Evolutionary conservation across 192 early-diverging fungal species (phyloP), one percentile per base, ranked within the genome.

Genomic region (Polychytrium aggregatum): DNA sequence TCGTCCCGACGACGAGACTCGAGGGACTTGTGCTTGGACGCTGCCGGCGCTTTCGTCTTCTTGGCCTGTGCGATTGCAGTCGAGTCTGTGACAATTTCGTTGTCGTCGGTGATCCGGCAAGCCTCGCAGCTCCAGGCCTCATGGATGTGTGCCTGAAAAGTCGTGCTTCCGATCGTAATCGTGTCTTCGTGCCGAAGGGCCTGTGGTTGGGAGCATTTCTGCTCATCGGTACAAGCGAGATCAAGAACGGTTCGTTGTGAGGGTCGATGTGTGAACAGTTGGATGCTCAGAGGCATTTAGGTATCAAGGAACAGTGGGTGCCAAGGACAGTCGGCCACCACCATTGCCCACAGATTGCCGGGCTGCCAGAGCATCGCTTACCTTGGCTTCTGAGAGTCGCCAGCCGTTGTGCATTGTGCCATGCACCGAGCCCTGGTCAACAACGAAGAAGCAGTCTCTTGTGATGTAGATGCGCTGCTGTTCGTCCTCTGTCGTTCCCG

Each of bases 351-450:
- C n/a, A n/a, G n/a, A n/a, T n/a, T n/a, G n/a, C n/a, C n/a, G n/a
- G n/a, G n/a, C n/a, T n/a, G n/a, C n/a, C n/a, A n/a, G n/a, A n/a
- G n/a, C n/a, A n/a, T n/a, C n/a, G 18, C 18, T 18, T 45, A 59
- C 55, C 52, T 83, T 88, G 34, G 81, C 30, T 3, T 67, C 63
- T 0, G 83, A 84, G 10, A 88, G 60, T 24, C 86, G 64, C 22
- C 57, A 36, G 6, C 63, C 68, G 53, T 88, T 86, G 30, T 86
- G 52, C 51, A 81, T 78, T 0, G 86, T 86, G 3, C 86, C 86
- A 40, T 88, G 81, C 4, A 76, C 79, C 11, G 86, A 88, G 6
- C 84, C 84, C 24, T 62, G 63, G 41, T 85, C 83, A 3, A 74
- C 63, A 28, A 85, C 57, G 48, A 60, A 77, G 22, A 79, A 65